Base-by-base conservation (phyloP, 2,329 filamentous ascomycete species). In the Aspergillus melleus region DNA sequence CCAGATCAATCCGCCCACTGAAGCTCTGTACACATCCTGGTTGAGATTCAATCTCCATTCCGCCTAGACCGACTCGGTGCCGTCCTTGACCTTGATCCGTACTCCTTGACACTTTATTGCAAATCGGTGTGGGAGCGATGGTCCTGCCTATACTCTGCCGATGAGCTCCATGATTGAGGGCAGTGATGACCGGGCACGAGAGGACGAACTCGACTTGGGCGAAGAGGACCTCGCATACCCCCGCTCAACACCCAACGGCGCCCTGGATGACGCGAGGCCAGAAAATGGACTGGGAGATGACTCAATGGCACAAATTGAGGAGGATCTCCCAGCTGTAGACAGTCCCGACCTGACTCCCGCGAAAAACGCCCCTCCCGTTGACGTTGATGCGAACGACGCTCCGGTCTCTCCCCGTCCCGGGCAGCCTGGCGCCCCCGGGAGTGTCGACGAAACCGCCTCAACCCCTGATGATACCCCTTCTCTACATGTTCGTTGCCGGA, bases 391-490 rank as follows among this genome's bases (percentile, higher is more conserved):
- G 14, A 66, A 60, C 51, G 70, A 72, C 51, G 64, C 61, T 26
- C 63, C 65, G n/a, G 64, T 66, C 47, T 67, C 65, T 51, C 71
- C 66, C 51, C 63, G 63, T 30, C 49, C 57, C 26, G 63, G 64
- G 32, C 64, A 66, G 59, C 58, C 59, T 46, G 64, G 52, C 53
- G 61, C 53, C 22, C 52, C 66, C 22, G 70, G 65, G 61, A 82
- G 85, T 67, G 80, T 82, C 44, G 86, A 84, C 49, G 96, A 91
- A 70, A 89, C 89, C 8, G 74, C 86, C 59, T 96, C 92, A 5
- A 88, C 87, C 26, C 90, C 91, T 20, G 92, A 96, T 70, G 90
- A 96, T 73, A 89, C 91, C 9, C 91, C 91, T 24, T 97, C 94
- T 19, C 74, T 94, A 55, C 90, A 91, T 80, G 91, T 92, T 80